These are phyloP conservation scores for Hirschioporus abietinus DNA, from an alignment of 768 basidiomycete genomes.

Conservation along the genomic window DNA sequence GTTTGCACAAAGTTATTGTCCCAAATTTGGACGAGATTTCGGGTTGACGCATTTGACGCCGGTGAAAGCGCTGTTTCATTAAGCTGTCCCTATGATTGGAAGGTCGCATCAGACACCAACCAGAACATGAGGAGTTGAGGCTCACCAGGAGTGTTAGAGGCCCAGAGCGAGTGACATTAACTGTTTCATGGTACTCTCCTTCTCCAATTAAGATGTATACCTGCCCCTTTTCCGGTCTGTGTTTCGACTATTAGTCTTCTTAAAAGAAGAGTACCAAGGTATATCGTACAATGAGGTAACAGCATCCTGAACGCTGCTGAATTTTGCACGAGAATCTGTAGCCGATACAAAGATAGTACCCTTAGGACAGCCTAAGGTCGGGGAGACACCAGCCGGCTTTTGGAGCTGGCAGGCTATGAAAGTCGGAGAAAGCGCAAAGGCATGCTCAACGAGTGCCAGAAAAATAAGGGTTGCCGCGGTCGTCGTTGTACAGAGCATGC, in stretches of 20 bases:
- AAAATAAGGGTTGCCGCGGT: neutral
- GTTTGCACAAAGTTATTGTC: conserved; percentile 37
- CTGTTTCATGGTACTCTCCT: conserved; percentile 55
- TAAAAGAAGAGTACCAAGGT: neutral
- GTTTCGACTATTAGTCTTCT: conserved; percentile 3
- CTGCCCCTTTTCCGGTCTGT: conserved; percentile 35
- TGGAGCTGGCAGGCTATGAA: conserved; percentile 48
- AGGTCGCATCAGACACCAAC: neutral
- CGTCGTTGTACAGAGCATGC: neutral
- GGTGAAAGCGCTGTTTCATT: conserved; percentile 30
- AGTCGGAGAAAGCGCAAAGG: conserved; percentile 37
- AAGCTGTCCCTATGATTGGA: conserved; percentile 43
- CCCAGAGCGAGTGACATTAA: conserved; percentile 49
- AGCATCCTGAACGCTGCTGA: conserved; percentile 49
- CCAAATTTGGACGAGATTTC: conserved; percentile 51
- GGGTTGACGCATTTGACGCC: conserved; percentile 37
- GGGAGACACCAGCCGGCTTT: conserved; percentile 36
- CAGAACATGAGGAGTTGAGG: neutral
- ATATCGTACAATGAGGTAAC: conserved; percentile 47
- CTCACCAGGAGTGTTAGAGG: conserved; percentile 54
- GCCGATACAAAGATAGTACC: conserved; percentile 57
- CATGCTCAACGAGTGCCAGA: neutral
- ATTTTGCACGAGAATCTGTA: conserved; percentile 40
- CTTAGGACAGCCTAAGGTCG: conserved; percentile 47
- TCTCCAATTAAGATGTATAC: conserved; percentile 50